Evolutionary conservation across 768 basidiomycete species (phyloP), one percentile per base, ranked within the genome.

Genomic region (Clathrus columnatus): DNA sequence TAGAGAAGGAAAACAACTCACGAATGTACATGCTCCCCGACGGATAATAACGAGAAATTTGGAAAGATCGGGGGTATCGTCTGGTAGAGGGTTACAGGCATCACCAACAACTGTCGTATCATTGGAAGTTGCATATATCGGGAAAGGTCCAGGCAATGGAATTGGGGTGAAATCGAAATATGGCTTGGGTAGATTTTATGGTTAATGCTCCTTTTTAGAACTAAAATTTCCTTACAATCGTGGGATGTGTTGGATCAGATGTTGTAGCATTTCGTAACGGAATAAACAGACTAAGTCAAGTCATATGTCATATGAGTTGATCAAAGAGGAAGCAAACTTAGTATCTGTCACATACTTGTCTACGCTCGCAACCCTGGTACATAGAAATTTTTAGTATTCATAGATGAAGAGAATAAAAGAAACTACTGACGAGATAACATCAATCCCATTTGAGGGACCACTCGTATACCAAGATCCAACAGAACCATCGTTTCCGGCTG

Each of bases 391-490:
- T 6, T 32, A 17, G 10, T 16, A 44, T 54, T 43, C 26, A 57
- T 48, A 6, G 20, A 48, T 48, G 18, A 26, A 14, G 27, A 28
- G 5, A 20, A 18, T 26, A 49, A 27, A 36, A 32, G 61, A 59
- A 1, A 63, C 60, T 1, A 68, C 72, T 29, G 65, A 67, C n/a
- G 63, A 75, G 60, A 85, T 80, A n/a, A 76, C 81, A 45, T 79
- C 70, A 57, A 76, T 70, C 11, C 73, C 83, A 64, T 75, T 70
- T 60, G 77, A 74, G 57, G 85, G 73, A 60, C 71, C 63, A 42
- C 75, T 77, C 0, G 80, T 72, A 64, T 77, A 85, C 79, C 82
- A 86, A 4, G 81, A 73, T 5, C 85, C 85, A 23, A 73, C 73
- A 5, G 72, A 63, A 7, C 82, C 83, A 36, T 69, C 68, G 60